Conservation (phyloP, 805 yeast species). For the Yarrowia yakushimensis region DNA sequence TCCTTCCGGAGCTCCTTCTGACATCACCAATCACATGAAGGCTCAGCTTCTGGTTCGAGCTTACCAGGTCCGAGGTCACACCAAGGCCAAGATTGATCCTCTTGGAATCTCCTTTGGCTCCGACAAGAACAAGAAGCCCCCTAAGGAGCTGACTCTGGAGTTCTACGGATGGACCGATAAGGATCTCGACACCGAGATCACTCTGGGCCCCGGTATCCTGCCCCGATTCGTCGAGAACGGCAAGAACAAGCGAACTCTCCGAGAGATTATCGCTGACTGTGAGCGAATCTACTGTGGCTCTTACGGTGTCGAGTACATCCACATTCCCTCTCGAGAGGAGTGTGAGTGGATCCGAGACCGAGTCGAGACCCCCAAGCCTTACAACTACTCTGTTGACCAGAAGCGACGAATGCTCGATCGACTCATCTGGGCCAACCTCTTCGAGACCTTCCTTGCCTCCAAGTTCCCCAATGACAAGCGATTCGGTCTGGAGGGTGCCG, state of each 20-base stretch:
- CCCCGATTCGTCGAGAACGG: constrained; percentile 78
- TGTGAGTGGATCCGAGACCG: constrained; percentile 99
- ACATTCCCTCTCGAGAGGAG: constrained; percentile 89
- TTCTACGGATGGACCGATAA: constrained; percentile 87
- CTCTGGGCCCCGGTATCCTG: constrained; percentile 95
- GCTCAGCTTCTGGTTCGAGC: constrained; percentile 97
- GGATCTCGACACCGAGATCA: constrained; percentile 77
- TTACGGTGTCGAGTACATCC: constrained; percentile 94
- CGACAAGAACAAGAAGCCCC: constrained; percentile 45
- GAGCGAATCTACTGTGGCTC: constrained; percentile 82
- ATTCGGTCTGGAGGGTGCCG: constrained; percentile 98
- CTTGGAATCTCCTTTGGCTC: constrained; percentile 83
- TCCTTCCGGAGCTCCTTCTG: constrained; percentile 42
- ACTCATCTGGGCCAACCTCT: constrained; percentile 92
- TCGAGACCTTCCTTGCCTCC: constrained; percentile 87
- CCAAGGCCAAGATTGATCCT: constrained; percentile 95
- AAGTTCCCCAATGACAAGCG: constrained; percentile 98
- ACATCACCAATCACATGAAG: constrained; percentile 82
- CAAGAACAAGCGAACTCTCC: constrained; percentile 63
- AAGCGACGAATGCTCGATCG: constrained; percentile 96
- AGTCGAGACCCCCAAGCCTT: constrained; percentile 88
- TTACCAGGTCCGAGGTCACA: constrained; percentile 97
- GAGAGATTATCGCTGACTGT: constrained; percentile 72
- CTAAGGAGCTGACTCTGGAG: constrained; percentile 86
- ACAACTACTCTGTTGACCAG: constrained; percentile 76